Conservation (phyloP, 768 basidiomycete genomes). For the Tulasnella sp. region DNA sequence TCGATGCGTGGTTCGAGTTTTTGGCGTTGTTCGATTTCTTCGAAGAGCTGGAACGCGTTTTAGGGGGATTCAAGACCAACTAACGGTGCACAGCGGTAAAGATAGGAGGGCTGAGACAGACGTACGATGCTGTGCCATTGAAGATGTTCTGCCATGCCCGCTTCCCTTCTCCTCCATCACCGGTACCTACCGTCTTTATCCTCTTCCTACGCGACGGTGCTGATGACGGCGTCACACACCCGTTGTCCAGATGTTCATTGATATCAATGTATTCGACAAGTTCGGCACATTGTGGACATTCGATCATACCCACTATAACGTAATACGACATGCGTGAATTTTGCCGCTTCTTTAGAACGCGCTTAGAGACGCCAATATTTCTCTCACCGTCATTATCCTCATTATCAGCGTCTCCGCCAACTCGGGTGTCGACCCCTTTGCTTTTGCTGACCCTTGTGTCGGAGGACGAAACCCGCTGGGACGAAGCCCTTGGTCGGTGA, state of each 20-base stretch:
- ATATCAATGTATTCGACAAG: constrained; percentile 6
- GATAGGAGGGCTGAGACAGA: not conserved
- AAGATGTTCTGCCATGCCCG: constrained; percentile 14
- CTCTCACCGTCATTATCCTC: not conserved
- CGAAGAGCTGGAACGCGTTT: not conserved
- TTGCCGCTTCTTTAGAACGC: not conserved
- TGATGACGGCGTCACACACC: not conserved
- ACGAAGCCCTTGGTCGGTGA: no score
- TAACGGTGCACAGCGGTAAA: not conserved
- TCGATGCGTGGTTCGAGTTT: not conserved
- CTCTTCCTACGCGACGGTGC: not conserved
- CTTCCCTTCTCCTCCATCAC: not conserved
- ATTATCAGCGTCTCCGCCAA: no score
- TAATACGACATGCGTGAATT: not conserved
- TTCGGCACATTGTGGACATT: constrained; percentile 14
- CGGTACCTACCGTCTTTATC: not conserved
- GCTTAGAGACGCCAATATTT: not conserved
- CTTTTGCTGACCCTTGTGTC: not conserved
- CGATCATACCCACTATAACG: not conserved
- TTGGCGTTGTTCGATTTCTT: not conserved
- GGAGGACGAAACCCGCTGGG: no score
- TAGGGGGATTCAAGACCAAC: not conserved
- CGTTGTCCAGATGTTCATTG: constrained; percentile 9
- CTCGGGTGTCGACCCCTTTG: not conserved
- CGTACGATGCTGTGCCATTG: not conserved